Percentiles rank a stretch among this genome's conserved stretches.
Evolutionary conservation across 345 rosid genomes (phyloP).

Genomic region (Microthlaspi erraticum): DNA sequence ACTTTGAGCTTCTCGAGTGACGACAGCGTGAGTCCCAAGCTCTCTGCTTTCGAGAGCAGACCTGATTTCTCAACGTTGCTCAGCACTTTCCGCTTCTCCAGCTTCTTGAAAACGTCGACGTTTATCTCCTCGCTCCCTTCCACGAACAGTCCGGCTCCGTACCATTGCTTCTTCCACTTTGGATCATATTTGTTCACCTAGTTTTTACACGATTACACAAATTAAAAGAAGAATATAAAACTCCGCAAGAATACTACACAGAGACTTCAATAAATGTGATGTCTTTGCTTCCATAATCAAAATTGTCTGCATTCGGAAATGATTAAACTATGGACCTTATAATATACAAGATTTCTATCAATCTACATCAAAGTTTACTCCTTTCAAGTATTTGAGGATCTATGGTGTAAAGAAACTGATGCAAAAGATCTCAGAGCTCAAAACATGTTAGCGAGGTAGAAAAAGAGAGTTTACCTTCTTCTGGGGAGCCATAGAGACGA

Average conservation of each 20-base stretch:
- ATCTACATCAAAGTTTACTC: not conserved
- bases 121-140: slow-evolving; percentile 88
- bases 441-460: not conserved
- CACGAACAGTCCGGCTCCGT: slow-evolving; percentile 83
- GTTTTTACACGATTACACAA: slow-evolving; percentile 23
- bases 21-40: slow-evolving; percentile 73
- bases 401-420: not conserved
- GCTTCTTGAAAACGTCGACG: slow-evolving; percentile 89
- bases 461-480: slow-evolving; percentile 62
- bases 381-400: slow-evolving; percentile 1
- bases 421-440: not conserved
- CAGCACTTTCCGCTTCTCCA: slow-evolving; percentile 80
- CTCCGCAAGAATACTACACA: not conserved
- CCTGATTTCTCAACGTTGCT: slow-evolving; percentile 93
- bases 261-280: slow-evolving; percentile 4
- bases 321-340: slow-evolving; percentile 1
- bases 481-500: slow-evolving; percentile 84
- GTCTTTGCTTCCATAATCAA: not conserved
- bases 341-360: not conserved
- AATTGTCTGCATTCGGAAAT: not conserved
- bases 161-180: slow-evolving; percentile 86
- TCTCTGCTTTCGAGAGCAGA: slow-evolving; percentile 80
- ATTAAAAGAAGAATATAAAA: not conserved
- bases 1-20: slow-evolving; percentile 85
- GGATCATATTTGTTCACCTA: slow-evolving; percentile 82